A percentile compares a stretch with the other conserved stretches of the same genome.
Evolutionary conservation across 208 protist genomes (phyloP).

Genomic region (Paratrypanosoma confusum): DNA sequence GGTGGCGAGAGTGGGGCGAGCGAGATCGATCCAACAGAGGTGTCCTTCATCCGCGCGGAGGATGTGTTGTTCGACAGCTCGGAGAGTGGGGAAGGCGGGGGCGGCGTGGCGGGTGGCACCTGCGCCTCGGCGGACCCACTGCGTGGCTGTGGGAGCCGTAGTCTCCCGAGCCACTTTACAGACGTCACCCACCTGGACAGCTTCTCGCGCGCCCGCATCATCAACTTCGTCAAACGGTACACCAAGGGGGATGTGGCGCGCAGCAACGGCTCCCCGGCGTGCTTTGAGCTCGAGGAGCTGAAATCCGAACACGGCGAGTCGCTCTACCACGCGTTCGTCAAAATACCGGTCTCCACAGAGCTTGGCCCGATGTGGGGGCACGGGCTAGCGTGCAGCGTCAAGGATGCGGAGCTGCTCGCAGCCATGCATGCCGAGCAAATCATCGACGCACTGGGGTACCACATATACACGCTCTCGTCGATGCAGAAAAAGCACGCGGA

Average conservation of each 20-base stretch:
- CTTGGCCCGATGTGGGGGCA: slow-evolving; percentile 55
- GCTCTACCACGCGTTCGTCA: slow-evolving; percentile 31
- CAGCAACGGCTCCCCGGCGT: slow-evolving; percentile 13
- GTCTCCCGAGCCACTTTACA: slow-evolving; percentile 13
- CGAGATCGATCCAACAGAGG: no score
- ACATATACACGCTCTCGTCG: slow-evolving; percentile 76
- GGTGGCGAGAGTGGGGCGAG: no score
- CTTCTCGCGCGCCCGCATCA: slow-evolving; percentile 62
- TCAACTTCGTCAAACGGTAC: slow-evolving; percentile 76
- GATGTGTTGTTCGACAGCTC: no score
- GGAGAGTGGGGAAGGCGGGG: no score
- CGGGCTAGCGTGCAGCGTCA: slow-evolving; percentile 50
- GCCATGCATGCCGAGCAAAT: slow-evolving; percentile 81
- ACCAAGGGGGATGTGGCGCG: slow-evolving; percentile 14
- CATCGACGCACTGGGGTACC: slow-evolving; percentile 75
- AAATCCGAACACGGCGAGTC: background rate
- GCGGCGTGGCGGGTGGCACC: slow-evolving; percentile 2
- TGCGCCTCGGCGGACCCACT: background rate
- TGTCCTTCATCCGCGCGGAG: no score
- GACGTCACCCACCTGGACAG: slow-evolving; percentile 29
- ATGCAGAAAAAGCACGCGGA: slow-evolving; percentile 77
- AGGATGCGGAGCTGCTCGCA: slow-evolving; percentile 68
- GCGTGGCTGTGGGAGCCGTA: slow-evolving; percentile 1
- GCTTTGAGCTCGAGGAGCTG: slow-evolving; percentile 20
- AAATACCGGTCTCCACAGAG: slow-evolving; percentile 18